Base-by-base conservation (phyloP, 2,329 filamentous ascomycete species). In the Beauveria sp. region DNA sequence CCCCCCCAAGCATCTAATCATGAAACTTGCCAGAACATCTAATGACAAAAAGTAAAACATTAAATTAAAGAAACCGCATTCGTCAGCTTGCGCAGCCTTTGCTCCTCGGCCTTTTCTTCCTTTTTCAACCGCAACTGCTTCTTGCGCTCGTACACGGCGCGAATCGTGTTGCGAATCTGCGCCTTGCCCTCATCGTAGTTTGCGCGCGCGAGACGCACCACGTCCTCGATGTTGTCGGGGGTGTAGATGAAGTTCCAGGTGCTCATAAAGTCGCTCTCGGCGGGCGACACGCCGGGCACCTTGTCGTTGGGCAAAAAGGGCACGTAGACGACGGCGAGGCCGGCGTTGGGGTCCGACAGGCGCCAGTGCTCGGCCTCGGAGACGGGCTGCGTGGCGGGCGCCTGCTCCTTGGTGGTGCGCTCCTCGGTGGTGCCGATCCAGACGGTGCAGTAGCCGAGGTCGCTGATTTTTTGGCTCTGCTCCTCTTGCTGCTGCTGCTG, bases 171-270 rank as follows among this genome's bases (percentile, higher is more conserved):
- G 65, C 85, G 86, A 22, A 95, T 90, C 73, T 90, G 86, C 61
- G 90, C 89, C 55, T 84, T 84, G 1, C 93, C 92, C 71, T 96
- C 91, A 6, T 84, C 80, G 67, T 91, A 99, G 73, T 99, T 99
- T 12, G 91, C 91, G 60, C 86, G 82, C 1, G 95, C 93, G 30
- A 99, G 81, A 5, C 83, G 81, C 2, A 96, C 88, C 0, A 96
- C 91, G 28, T 85, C 84, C 67, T 98, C 93, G 58, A 99, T 86
- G 73, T 99, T 88, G 62, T 95, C 87, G 0, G 92, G 88, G 2
- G 90, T 96, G 73, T 98, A 99, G 34, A 97, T 87, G 71, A 98
- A 98, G 71, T 99, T 99, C 95, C 95, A 99, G 0, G 95, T 99
- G 67, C 86, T 91, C 78, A 98, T 86, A 74, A 92, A 98, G 63